Evolutionary conservation across 1,139 yeast species (phyloP).

Genomic region (Arxiozyma bovina): DNA sequence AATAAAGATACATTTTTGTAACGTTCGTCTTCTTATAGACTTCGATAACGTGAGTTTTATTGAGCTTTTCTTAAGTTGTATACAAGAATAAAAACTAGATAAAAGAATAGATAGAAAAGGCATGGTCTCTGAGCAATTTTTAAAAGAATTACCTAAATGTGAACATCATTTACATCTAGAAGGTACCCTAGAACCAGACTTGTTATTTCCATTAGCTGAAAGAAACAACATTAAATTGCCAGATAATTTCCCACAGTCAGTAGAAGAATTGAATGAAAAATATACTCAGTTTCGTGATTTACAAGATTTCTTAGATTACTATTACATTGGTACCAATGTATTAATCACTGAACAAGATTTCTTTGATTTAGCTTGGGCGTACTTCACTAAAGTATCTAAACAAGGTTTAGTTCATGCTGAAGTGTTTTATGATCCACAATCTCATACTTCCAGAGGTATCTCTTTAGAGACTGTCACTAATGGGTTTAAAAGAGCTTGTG

Average conservation of each 20-base stretch:
- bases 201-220: constrained; percentile 60
- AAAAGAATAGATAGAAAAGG: background rate
- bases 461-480: constrained; percentile 48
- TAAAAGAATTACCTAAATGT: constrained; percentile 66
- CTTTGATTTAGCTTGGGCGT: constrained; percentile 66
- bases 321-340: constrained; percentile 72
- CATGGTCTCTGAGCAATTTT: constrained; percentile 34
- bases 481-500: constrained; percentile 59
- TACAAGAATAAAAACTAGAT: background rate
- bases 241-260: constrained; percentile 45
- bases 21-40: no score
- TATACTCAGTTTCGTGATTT: constrained; percentile 54
- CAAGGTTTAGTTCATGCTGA: constrained; percentile 65
- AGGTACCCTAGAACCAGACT: constrained; percentile 69
- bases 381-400: constrained; percentile 48
- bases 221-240: constrained; percentile 51
- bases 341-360: constrained; percentile 58
- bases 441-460: constrained; percentile 63
- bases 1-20: no score
- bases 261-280: constrained; percentile 46
- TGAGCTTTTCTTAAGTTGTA: background rate
- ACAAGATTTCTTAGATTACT: constrained; percentile 69
- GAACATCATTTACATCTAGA: constrained; percentile 77
- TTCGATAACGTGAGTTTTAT: background rate
- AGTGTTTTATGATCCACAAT: constrained; percentile 77